Conservation (phyloP, 495 filamentous ascomycete species). For the Daldinia bambusicola region DNA sequence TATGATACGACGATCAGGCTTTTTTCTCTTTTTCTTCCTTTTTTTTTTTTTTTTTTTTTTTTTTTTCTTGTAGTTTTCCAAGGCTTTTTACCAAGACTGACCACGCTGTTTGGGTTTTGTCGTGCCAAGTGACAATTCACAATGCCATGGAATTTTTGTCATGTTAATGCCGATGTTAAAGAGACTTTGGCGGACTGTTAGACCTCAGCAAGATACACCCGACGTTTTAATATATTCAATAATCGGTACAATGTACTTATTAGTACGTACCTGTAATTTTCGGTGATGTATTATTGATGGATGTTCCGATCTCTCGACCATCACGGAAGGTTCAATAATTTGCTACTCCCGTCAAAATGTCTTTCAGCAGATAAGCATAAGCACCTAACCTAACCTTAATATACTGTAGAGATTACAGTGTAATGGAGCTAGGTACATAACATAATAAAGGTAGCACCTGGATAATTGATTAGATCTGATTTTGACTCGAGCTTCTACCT, state of each 20-base stretch:
- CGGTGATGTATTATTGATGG: too few relatives aligned
- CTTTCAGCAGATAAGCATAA: neutral
- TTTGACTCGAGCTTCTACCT: neutral
- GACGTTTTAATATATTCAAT: neutral
- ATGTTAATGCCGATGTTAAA: neutral
- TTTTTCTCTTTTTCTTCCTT: too few relatives aligned
- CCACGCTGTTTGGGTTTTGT: constrained; percentile 36
- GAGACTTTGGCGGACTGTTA: neutral
- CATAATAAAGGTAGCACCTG: neutral
- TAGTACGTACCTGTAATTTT: neutral
- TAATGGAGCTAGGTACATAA: too few relatives aligned
- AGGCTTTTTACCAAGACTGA: constrained; percentile 36
- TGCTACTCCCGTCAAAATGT: neutral
- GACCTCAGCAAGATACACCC: neutral
- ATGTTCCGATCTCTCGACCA: too few relatives aligned
- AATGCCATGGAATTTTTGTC: neutral
- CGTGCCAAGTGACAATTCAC: constrained; percentile 29
- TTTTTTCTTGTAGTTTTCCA: constrained; percentile 29
- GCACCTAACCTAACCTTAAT: too few relatives aligned
- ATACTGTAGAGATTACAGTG: too few relatives aligned
- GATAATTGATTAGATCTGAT: neutral
- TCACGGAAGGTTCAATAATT: constrained; percentile 5
- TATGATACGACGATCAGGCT: constrained; percentile 37
- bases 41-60: neutral
- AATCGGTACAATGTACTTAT: too few relatives aligned